Evolutionary conservation across 2,329 filamentous ascomycete genomes (phyloP).

Genomic region (Colletotrichum orbiculare): DNA sequence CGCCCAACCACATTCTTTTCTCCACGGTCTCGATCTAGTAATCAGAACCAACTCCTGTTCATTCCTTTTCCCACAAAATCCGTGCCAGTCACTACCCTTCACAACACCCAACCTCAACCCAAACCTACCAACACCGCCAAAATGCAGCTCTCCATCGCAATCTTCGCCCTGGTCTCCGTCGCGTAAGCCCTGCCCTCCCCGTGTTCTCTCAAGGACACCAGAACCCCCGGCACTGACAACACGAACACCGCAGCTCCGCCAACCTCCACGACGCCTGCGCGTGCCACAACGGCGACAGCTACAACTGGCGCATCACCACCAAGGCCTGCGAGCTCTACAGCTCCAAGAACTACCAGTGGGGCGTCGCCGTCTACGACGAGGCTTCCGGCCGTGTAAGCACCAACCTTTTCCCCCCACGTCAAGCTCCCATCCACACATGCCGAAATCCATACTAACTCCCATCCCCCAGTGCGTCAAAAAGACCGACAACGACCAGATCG

Average conservation of each 20-base stretch:
- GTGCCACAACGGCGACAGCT: slow-evolving; percentile 40
- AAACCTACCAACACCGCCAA: slow-evolving; percentile 13
- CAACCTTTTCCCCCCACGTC: not conserved
- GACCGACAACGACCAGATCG: slow-evolving; percentile 26
- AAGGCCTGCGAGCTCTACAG: slow-evolving; percentile 38
- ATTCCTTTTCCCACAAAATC: slow-evolving; percentile 20
- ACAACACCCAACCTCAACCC: not conserved
- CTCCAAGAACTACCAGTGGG: slow-evolving; percentile 29
- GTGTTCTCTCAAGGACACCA: not conserved
- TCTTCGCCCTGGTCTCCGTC: slow-evolving; percentile 21
- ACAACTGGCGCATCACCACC: slow-evolving; percentile 40
- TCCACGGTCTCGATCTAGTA: slow-evolving; percentile 32
- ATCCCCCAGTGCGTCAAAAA: slow-evolving; percentile 30
- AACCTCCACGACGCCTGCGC: slow-evolving; percentile 39
- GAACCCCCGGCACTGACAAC: slow-evolving; percentile 2
- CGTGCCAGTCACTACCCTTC: slow-evolving; percentile 27
- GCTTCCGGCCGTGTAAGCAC: slow-evolving; percentile 33
- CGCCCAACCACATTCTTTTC: slow-evolving; percentile 34
- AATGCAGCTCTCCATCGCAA: slow-evolving; percentile 33
- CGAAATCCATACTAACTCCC: not conserved
- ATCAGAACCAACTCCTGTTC: slow-evolving; percentile 33
- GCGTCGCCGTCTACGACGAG: slow-evolving; percentile 34
- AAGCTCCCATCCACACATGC: too few species aligned
- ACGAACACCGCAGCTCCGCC: slow-evolving; percentile 31
- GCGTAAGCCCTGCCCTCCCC: slow-evolving; percentile 10